These are phyloP conservation scores for Wickerhamomyces kurtzmanii DNA, from an alignment of 805 yeast genomes.

Conservation along the genomic window DNA sequence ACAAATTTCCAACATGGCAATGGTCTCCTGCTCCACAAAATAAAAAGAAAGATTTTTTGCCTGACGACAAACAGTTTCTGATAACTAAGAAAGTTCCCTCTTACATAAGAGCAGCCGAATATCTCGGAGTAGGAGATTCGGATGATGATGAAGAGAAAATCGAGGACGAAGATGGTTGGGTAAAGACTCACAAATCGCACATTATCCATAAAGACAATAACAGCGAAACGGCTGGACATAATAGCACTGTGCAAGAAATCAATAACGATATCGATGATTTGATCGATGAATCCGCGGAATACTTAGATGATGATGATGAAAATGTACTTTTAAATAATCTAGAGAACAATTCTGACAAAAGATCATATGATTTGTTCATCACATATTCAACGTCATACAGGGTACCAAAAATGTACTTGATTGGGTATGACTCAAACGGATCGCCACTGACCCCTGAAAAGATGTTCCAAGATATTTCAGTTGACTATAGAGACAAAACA, in stretches of 20 bases:
- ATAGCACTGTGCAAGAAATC: slow-evolving; percentile 8
- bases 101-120: slow-evolving; percentile 52
- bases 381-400: slow-evolving; percentile 91
- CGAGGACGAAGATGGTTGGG: slow-evolving; percentile 53
- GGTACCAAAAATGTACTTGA: slow-evolving; percentile 89
- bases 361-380: slow-evolving; percentile 84
- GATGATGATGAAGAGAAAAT: slow-evolving; percentile 26
- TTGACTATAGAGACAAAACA: slow-evolving; percentile 90
- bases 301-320: slow-evolving; percentile 21
- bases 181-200: slow-evolving; percentile 23
- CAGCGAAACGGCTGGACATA: slow-evolving; percentile 13
- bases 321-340: slow-evolving; percentile 24
- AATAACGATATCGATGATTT: slow-evolving; percentile 35
- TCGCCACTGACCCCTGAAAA: slow-evolving; percentile 76
- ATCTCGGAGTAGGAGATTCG: slow-evolving; percentile 32
- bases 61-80: slow-evolving; percentile 76
- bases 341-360: slow-evolving; percentile 26
- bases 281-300: slow-evolving; percentile 33
- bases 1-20: slow-evolving; percentile 94
- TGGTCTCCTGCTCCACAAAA: slow-evolving; percentile 63
- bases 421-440: slow-evolving; percentile 80
- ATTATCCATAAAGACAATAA: not conserved
- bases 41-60: slow-evolving; percentile 60
- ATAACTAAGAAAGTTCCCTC: slow-evolving; percentile 89
- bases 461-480: slow-evolving; percentile 91